phyloP scores from a whole-genome alignment of 805 yeast genomes.

The Tetrapisispora arboricola region DNA sequence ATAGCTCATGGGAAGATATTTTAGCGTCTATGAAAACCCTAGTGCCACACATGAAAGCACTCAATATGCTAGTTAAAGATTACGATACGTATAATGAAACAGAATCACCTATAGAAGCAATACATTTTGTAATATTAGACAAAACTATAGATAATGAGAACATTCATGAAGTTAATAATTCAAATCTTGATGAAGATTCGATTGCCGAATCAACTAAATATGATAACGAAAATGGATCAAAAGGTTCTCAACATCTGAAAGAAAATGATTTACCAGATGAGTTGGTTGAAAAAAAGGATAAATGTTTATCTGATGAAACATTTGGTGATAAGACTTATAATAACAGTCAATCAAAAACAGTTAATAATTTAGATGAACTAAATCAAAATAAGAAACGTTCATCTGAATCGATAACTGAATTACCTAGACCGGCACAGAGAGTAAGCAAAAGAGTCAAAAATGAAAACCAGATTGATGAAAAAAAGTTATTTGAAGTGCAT shows the following conservation, averaged over 20 bases:
- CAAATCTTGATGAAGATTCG: neutral
- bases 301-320: no score
- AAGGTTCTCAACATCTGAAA: no score
- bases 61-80: constrained; percentile 26
- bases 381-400: constrained; percentile 6
- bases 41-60: constrained; percentile 32
- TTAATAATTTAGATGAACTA: neutral
- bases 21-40: constrained; percentile 17
- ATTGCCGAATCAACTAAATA: no score
- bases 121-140: constrained; percentile 27
- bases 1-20: constrained; percentile 25
- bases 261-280: no score
- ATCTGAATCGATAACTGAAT: constrained; percentile 11
- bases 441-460: constrained; percentile 34
- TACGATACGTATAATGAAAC: constrained; percentile 45
- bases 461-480: constrained; percentile 15
- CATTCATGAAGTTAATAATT: neutral
- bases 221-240: no score
- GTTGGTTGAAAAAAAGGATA: no score
- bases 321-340: no score
- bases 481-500: constrained; percentile 9
- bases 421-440: constrained; percentile 24
- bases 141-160: neutral
- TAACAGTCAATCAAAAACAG: no score
- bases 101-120: constrained; percentile 38